Percentiles rank a stretch among this genome's conserved stretches.
Evolutionary conservation across 495 filamentous ascomycete species (phyloP).

Genomic region (Podospora australis): DNA sequence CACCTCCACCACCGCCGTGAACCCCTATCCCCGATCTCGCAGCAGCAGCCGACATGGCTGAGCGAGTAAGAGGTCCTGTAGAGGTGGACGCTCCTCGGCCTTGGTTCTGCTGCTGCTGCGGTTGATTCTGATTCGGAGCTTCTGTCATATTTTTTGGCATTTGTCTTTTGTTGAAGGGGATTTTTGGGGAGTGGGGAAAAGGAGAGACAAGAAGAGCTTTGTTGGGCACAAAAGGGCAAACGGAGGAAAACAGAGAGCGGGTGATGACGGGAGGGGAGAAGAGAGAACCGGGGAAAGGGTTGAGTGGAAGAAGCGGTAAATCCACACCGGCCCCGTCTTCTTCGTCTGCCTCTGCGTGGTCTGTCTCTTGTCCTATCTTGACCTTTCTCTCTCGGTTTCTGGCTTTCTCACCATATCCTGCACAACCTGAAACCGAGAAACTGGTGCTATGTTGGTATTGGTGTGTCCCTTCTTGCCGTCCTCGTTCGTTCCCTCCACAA

Average conservation of each 20-base stretch:
- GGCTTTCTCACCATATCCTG: too few relatives aligned
- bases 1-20: too few relatives aligned
- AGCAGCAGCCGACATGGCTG: constrained; percentile 22
- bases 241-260: constrained; percentile 2
- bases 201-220: not conserved
- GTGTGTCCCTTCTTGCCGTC: too few relatives aligned
- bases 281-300: not conserved
- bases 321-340: constrained; percentile 3
- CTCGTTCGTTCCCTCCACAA: too few relatives aligned
- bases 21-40: constrained; percentile 11
- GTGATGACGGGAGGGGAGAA: not conserved
- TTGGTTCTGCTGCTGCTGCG: not conserved
- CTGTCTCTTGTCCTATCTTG: too few relatives aligned
- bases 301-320: too few relatives aligned
- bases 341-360: constrained; percentile 26
- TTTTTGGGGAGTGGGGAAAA: not conserved
- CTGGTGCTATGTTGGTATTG: too few relatives aligned
- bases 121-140: not conserved
- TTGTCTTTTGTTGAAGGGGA: too few relatives aligned
- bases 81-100: constrained; percentile 3
- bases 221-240: not conserved
- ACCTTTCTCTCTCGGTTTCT: too few relatives aligned
- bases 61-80: constrained; percentile 17
- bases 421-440: too few relatives aligned
- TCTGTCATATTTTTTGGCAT: constrained; percentile 29